Base-by-base conservation (phyloP, 106 monocot genomes). In the Apostasia ramifera region DNA sequence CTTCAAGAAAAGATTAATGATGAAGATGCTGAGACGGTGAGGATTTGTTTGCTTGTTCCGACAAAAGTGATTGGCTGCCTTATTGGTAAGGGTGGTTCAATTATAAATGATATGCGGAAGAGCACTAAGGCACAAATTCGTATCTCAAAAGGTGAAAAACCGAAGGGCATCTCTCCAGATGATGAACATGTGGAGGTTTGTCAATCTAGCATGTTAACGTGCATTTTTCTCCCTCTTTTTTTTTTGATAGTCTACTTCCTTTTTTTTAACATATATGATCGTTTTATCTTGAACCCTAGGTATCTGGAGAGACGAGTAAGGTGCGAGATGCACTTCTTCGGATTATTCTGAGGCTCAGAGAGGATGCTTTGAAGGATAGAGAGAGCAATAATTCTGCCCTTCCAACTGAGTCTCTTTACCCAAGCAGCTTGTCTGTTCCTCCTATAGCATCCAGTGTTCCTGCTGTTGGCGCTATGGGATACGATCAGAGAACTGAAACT, bases 131-230 rank as follows among this genome's bases (percentile, higher is more conserved):
- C 95, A 53, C 70, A 80, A n/a, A 92, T 97, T 79, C 80, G 62
- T 51, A 92, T 97, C 43, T 88, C 95, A 53, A 92, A 85, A 76
- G 92, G 88, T 10, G 86, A 94, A 53, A 94, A 89, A 49, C 84
- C 89, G 8, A 92, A 89, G 57, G 55, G 59, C 68, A 76, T 80
- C 74, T 37, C 81, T 77, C 68, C 81, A 37, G 70, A 48, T 77
- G 91, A 95, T 71, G 95, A 97, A 57, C 86, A 82, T 71, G 92
- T 92, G 8, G 91, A 97, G 92, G 95, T 92, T 42, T 79, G 72
- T 55, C 13, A 47, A 47, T 57, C n/a, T 53, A 61, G 40, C 50
- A 60, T 6, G 11, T n/a, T 15, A 45, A 3, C 39, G 7, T 61
- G 7, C 41, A 8, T 8, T 61, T 40, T 3, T 38, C 38, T 61